These are phyloP conservation scores for Phanerodontia chrysosporium DNA, from an alignment of 768 basidiomycete genomes.

Conservation along the genomic window DNA sequence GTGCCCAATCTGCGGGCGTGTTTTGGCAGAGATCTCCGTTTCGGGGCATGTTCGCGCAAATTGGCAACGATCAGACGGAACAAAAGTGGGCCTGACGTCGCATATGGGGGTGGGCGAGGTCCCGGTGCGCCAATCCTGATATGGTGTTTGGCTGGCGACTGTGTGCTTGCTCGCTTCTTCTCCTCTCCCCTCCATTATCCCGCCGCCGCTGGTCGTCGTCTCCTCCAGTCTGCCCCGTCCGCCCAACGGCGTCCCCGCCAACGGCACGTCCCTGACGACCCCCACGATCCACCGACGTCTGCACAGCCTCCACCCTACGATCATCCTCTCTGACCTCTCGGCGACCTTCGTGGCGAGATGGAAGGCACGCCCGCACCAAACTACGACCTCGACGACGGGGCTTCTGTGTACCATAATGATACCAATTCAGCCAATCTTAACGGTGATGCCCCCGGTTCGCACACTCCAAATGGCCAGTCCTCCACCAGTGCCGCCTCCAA, in stretches of 20 bases:
- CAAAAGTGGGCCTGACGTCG: neutral
- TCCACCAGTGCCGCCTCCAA: neutral
- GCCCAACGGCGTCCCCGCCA: neutral
- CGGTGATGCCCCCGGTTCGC: neutral
- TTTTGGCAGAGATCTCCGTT: neutral
- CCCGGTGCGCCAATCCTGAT: constrained; percentile 3
- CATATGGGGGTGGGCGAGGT: constrained; percentile 1
- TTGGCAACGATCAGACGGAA: neutral
- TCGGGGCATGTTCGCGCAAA: neutral
- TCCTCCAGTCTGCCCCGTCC: neutral
- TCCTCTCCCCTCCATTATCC: constrained; percentile 8
- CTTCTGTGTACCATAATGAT: neutral
- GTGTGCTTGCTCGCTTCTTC: constrained; percentile 1
- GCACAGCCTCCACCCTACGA: neutral
- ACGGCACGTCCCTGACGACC: neutral
- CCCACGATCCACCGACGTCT: neutral
- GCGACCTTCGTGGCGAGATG: constrained; percentile 3
- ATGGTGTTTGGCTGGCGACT: constrained; percentile 1
- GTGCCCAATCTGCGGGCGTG: neutral
- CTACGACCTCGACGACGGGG: constrained; percentile 2
- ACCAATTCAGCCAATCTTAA: neutral
- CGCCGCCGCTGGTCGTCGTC: constrained; percentile 3
- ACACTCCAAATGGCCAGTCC: neutral
- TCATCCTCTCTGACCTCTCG: neutral
- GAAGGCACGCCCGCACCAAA: constrained; percentile 4